Conservation (phyloP, 805 yeast species). For the Wickerhamomyces bovis region DNA sequence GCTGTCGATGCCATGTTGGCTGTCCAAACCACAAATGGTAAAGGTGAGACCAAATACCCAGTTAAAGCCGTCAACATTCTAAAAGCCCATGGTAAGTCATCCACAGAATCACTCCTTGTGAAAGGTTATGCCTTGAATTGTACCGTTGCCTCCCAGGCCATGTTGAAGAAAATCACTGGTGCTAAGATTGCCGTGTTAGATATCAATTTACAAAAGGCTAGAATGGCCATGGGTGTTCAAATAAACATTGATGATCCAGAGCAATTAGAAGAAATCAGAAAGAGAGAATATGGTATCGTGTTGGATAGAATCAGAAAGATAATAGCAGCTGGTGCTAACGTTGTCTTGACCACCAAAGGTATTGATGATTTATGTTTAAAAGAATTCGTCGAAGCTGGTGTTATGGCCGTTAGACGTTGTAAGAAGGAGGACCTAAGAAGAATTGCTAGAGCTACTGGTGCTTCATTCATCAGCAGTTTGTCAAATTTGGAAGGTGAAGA, state of each 20-base stretch:
- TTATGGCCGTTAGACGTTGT: slow-evolving; percentile 92
- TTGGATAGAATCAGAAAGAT: slow-evolving; percentile 75
- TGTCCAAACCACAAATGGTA: slow-evolving; percentile 81
- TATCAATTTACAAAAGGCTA: slow-evolving; percentile 89
- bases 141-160: slow-evolving; percentile 96
- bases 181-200: slow-evolving; percentile 90
- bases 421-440: slow-evolving; percentile 94
- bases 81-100: slow-evolving; percentile 94
- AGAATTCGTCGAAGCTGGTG: slow-evolving; percentile 80
- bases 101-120: slow-evolving; percentile 78
- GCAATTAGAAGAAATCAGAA: slow-evolving; percentile 89
- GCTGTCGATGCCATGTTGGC: slow-evolving; percentile 95
- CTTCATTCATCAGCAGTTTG: slow-evolving; percentile 78
- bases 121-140: slow-evolving; percentile 96
- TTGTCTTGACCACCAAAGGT: slow-evolving; percentile 91
- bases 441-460: slow-evolving; percentile 98
- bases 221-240: slow-evolving; percentile 98
- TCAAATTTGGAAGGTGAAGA: slow-evolving; percentile 94
- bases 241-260: slow-evolving; percentile 97
- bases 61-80: slow-evolving; percentile 94
- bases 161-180: slow-evolving; percentile 61
- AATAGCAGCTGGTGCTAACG: slow-evolving; percentile 77
- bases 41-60: slow-evolving; percentile 89
- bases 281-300: slow-evolving; percentile 75
- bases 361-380: slow-evolving; percentile 98